Conservation (phyloP, 148 eudicot genomes). For the Cornus controversa region DNA sequence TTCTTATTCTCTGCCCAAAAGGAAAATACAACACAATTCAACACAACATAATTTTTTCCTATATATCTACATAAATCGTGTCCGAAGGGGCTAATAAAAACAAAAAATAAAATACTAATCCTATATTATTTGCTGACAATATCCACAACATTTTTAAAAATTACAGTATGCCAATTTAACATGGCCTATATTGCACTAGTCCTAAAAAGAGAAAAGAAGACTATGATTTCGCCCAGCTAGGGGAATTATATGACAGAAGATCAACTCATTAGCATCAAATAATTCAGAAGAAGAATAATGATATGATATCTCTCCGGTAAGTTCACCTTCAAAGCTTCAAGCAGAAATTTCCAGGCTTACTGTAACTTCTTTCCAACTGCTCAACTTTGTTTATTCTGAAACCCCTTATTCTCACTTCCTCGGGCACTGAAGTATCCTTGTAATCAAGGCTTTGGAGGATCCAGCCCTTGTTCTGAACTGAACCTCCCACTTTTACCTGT, state of each 20-base stretch:
- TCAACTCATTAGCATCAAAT: constrained; percentile 9
- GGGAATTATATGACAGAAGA: too few species aligned
- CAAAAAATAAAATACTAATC: neutral
- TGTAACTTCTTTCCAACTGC: constrained; percentile 71
- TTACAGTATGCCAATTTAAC: neutral
- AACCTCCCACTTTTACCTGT: constrained; percentile 83
- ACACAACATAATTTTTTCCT: too few species aligned
- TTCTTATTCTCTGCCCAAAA: neutral
- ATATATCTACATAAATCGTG: too few species aligned
- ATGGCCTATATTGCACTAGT: neutral
- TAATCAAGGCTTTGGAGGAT: constrained; percentile 64
- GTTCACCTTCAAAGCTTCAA: constrained; percentile 51
- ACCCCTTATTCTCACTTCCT: constrained; percentile 86
- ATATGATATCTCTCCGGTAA: neutral
- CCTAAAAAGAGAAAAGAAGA: neutral
- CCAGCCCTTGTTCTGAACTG: constrained; percentile 82
- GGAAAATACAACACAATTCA: too few species aligned
- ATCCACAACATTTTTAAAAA: neutral
- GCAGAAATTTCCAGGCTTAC: constrained; percentile 60
- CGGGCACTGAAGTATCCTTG: constrained; percentile 64
- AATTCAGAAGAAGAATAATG: neutral
- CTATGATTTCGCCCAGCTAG: too few species aligned
- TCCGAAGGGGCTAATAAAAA: too few species aligned
- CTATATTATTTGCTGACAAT: neutral
- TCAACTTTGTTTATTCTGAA: constrained; percentile 75